phyloP scores from a whole-genome alignment of 225 moss, liverwort and hornwort species.

The Pseudisothecium myosuroides region DNA sequence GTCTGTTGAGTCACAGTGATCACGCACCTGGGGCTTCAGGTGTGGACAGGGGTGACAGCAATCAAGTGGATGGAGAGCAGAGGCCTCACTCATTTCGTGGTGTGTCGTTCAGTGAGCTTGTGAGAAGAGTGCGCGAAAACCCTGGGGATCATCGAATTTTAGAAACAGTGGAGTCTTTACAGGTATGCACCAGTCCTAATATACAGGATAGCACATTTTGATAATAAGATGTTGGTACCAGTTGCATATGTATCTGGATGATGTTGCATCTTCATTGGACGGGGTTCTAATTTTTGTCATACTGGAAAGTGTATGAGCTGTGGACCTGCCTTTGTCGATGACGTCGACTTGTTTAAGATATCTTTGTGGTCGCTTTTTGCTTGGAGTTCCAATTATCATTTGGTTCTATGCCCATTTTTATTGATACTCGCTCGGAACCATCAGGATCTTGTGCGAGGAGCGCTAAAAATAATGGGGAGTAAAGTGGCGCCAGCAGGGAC shows the following conservation, averaged over 20 bases:
- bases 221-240: background rate
- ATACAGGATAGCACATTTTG: background rate
- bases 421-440: background rate
- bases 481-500: conserved; percentile 61
- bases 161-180: conserved; percentile 48
- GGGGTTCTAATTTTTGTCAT: background rate
- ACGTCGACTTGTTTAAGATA: background rate
- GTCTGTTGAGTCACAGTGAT: conserved; percentile 27
- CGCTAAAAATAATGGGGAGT: conserved; percentile 66
- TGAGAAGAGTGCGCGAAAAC: conserved; percentile 50
- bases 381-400: background rate
- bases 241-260: background rate
- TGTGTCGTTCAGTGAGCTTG: conserved; percentile 50
- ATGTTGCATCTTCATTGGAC: background rate
- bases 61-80: conserved; percentile 38
- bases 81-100: conserved; percentile 20
- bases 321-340: background rate
- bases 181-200: conserved; percentile 16
- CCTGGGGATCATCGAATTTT: conserved; percentile 59
- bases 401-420: background rate
- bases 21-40: conserved; percentile 32
- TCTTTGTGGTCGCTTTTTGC: background rate
- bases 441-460: conserved; percentile 67
- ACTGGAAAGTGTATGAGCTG: background rate
- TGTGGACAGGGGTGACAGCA: conserved; percentile 25